Conservation (phyloP, 169 alveolate genomes). For the Cyclospora cayetanensis region DNA sequence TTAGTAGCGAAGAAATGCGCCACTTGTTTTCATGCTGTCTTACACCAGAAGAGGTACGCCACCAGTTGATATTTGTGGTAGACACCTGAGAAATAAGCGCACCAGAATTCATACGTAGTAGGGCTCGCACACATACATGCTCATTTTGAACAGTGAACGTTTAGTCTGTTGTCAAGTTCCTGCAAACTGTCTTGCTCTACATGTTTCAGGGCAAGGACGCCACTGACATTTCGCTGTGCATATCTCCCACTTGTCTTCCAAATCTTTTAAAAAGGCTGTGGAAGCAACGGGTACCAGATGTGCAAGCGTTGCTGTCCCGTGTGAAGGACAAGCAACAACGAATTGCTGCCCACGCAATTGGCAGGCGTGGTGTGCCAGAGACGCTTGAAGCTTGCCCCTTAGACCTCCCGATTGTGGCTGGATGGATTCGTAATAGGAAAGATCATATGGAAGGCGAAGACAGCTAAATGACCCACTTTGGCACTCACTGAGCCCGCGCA, state of each 20-base stretch:
- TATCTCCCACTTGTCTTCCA: constrained; percentile 17
- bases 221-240: constrained; percentile 30
- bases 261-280: constrained; percentile 25
- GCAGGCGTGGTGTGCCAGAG: constrained; percentile 12
- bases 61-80: neutral
- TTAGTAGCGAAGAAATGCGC: constrained; percentile 31
- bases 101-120: no score
- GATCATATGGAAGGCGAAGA: no score
- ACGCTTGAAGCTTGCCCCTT: constrained; percentile 38
- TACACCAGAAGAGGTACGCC: constrained; percentile 14
- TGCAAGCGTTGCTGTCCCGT: neutral
- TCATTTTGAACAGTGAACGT: neutral
- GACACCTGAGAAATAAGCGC: neutral
- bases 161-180: neutral
- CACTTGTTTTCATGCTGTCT: constrained; percentile 44
- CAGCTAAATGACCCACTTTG: no score
- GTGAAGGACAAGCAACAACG: neutral
- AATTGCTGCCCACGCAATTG: neutral
- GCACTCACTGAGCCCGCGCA: no score
- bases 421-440: constrained; percentile 42
- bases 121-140: neutral
- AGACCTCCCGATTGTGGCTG: constrained; percentile 41
- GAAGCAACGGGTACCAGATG: constrained; percentile 34
- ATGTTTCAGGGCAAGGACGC: constrained; percentile 22
- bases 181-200: neutral